Conservation (phyloP, 2,329 filamentous ascomycete species). For the Calonectria henricotiae region DNA sequence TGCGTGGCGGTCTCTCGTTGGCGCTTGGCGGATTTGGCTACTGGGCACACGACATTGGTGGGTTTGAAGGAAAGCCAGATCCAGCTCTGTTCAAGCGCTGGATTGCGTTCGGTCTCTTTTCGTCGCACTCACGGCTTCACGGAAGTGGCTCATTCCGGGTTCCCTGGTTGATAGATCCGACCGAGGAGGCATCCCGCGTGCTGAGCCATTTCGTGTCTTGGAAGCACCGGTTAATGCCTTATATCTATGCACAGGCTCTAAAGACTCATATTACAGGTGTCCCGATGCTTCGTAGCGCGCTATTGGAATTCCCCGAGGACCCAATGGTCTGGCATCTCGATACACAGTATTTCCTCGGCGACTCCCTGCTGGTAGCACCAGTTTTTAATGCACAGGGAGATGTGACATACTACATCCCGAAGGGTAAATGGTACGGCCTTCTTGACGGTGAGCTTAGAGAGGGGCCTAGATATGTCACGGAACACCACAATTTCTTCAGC, state of each 20-base stretch:
- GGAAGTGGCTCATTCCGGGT: constrained; percentile 81
- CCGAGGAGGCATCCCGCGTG: constrained; percentile 64
- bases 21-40: constrained; percentile 77
- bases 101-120: constrained; percentile 82
- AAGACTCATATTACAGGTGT: constrained; percentile 66
- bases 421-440: constrained; percentile 65
- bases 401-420: constrained; percentile 77
- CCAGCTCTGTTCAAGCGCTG: constrained; percentile 83
- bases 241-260: constrained; percentile 65
- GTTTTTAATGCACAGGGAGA: constrained; percentile 75
- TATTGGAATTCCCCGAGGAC: constrained; percentile 80
- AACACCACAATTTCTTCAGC: constrained; percentile 73
- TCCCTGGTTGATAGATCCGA: constrained; percentile 80
- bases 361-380: constrained; percentile 76
- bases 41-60: constrained; percentile 81
- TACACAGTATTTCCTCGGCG: constrained; percentile 81
- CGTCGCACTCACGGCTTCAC: constrained; percentile 79
- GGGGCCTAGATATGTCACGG: constrained; percentile 72
- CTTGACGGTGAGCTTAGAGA: constrained; percentile 66
- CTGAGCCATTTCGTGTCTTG: constrained; percentile 24
- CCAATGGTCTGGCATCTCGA: constrained; percentile 78
- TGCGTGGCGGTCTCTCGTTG: constrained; percentile 77
- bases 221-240: constrained; percentile 69
- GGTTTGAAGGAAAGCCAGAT: constrained; percentile 78
- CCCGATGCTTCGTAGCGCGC: constrained; percentile 76